A percentile compares a stretch with the other conserved stretches of the same genome.
These are phyloP conservation scores for Neopestalotiopsis sp. DNA, from an alignment of 2,329 filamentous ascomycete species.

Conservation along the genomic window DNA sequence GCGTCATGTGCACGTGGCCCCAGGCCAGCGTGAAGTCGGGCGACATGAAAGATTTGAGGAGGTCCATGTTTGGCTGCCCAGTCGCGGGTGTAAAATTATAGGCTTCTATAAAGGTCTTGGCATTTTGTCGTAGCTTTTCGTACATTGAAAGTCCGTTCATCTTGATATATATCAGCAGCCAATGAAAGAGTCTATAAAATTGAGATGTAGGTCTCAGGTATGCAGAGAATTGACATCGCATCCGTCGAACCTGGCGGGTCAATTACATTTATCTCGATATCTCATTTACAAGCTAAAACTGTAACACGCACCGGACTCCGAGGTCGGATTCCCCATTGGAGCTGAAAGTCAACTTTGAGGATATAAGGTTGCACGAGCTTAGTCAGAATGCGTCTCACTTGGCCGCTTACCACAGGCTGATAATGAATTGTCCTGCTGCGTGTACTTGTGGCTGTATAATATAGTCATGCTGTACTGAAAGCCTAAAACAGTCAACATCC, in stretches of 20 bases:
- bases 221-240: not conserved
- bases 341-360: not conserved
- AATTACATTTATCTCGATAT: not conserved
- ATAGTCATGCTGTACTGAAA: too few species aligned
- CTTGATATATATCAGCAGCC: not conserved
- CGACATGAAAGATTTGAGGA: not conserved
- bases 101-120: not conserved
- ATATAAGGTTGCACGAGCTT: not conserved
- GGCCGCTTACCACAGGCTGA: not conserved
- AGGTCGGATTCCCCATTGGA: not conserved
- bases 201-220: not conserved
- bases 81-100: not conserved
- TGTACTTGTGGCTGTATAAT: not conserved
- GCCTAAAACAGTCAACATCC: not conserved
- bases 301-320: not conserved
- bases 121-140: not conserved
- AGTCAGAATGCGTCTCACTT: not conserved
- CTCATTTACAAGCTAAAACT: not conserved
- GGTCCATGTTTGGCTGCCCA: not conserved
- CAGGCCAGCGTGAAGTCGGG: not conserved
- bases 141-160: not conserved
- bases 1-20: conserved; percentile 5
- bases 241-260: not conserved
- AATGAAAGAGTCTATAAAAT: not conserved
- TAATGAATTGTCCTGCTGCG: not conserved